Conservation (phyloP, 1,284 basidiomycete genomes). For the Coniferiporia sulphurascens region DNA sequence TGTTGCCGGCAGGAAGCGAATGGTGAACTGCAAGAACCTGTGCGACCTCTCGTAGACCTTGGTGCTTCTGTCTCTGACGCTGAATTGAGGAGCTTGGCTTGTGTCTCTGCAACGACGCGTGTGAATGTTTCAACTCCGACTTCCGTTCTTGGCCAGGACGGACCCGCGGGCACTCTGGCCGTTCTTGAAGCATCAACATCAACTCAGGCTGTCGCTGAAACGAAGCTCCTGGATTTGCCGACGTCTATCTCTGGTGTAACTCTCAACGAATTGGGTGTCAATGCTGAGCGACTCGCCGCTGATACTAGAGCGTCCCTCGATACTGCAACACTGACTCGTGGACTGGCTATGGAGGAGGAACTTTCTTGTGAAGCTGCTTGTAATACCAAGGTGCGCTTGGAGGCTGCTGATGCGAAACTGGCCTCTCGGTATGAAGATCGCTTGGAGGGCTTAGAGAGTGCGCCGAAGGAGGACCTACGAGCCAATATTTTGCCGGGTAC, state of each 20-base stretch:
- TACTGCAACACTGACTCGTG: not conserved
- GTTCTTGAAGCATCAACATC: not conserved
- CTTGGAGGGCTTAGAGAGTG: not conserved
- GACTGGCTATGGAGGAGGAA: not conserved
- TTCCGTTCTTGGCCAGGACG: not conserved
- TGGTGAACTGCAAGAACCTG: not conserved
- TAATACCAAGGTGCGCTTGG: not conserved
- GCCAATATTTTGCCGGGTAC: too few species aligned
- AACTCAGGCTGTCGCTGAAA: not conserved
- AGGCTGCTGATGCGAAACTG: not conserved
- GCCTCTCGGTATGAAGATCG: not conserved
- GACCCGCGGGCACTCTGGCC: not conserved
- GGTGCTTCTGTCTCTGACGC: not conserved
- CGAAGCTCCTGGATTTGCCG: not conserved
- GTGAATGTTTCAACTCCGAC: not conserved
- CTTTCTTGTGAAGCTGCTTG: not conserved
- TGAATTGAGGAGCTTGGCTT: not conserved
- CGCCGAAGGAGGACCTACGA: too few species aligned
- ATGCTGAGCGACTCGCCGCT: not conserved
- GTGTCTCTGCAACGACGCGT: not conserved
- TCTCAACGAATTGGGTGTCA: not conserved
- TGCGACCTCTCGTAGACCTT: not conserved
- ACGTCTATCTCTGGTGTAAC: not conserved
- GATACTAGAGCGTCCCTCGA: not conserved
- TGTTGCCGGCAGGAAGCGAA: not conserved